Evolutionary conservation across 2,329 filamentous ascomycete species (phyloP).

Genomic region (Microdochium trichocladiopsis): DNA sequence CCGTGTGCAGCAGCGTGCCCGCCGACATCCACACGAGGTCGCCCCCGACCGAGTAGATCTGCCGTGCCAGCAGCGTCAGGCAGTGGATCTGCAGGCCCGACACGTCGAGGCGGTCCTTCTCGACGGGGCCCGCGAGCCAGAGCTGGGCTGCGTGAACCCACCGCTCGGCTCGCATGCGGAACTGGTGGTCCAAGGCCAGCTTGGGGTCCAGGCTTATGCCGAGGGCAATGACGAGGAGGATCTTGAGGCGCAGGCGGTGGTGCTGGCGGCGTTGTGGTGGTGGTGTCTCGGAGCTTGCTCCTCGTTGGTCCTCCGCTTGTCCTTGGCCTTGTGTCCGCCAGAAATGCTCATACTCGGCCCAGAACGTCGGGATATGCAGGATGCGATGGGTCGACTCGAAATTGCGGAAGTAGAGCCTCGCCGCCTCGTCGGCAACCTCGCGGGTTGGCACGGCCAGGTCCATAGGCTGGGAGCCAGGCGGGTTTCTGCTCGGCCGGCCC

Average conservation of each 20-base stretch:
- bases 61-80: slow-evolving; percentile 27
- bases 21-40: slow-evolving; percentile 33
- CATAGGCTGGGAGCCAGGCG: slow-evolving; percentile 11
- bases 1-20: slow-evolving; percentile 30
- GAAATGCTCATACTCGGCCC: slow-evolving; percentile 37
- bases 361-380: slow-evolving; percentile 45
- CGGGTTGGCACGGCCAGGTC: slow-evolving; percentile 17
- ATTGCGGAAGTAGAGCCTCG: slow-evolving; percentile 36
- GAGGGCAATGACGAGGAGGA: slow-evolving; percentile 31
- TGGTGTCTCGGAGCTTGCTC: too few species aligned
- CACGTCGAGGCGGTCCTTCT: slow-evolving; percentile 26
- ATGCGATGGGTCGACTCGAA: slow-evolving; percentile 46
- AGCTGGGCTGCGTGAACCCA: slow-evolving; percentile 32
- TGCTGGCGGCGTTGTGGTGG: too few species aligned
- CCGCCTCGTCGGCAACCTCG: slow-evolving; percentile 29
- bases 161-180: slow-evolving; percentile 21
- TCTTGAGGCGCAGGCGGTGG: slow-evolving; percentile 20
- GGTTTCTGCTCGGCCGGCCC: slow-evolving; percentile 22
- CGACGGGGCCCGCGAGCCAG: slow-evolving; percentile 31
- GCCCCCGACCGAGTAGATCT: slow-evolving; percentile 31
- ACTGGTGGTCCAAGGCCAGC: slow-evolving; percentile 9
- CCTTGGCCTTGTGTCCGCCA: slow-evolving; percentile 27
- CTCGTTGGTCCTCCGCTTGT: too few species aligned
- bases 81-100: slow-evolving; percentile 31
- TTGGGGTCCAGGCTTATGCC: slow-evolving; percentile 25